Base-by-base conservation (phyloP, 352 stramenopile genomes). In the Phytophthora citrophthora region DNA sequence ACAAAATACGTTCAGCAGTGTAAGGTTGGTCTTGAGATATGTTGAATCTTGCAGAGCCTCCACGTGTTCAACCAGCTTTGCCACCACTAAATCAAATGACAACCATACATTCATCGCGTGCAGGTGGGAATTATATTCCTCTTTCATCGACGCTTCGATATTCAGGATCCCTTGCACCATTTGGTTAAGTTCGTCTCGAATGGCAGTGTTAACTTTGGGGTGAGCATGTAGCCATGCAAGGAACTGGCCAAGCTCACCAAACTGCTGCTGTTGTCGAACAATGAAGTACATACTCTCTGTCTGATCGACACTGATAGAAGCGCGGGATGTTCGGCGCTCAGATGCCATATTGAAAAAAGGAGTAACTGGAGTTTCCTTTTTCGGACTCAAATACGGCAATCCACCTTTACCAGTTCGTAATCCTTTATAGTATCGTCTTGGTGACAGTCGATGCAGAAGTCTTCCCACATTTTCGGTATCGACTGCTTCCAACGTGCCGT, bases 131-230 rank as follows among this genome's bases (percentile, higher is more conserved):
- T 88, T 58, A 27, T 74, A 86, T 54, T 93, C 79, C 11, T 76
- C 65, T 50, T 67, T 62, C 29, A 91, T 62, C 5, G 76, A 74
- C 4, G 41, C 47, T 18, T 92, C 77, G 4, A 92, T 70, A 0
- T 56, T 70, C 13, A 93, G 44, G 54, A 93, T 91, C 2, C 76
- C 77, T 26, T 82, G 76, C 0, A 93, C 83, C 83, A 93, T 93
- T 24, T 76, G 67, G 18, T 88, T 89, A 3, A 93, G 68, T n/a
- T 93, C 83, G 26, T 88, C 75, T 26, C 80, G 79, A 57, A 93
- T 82, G 6, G 74, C 72, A 9, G 18, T 55, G n/a, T 83, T 64
- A 15, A 86, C 71, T 18, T 67, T 67, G 7, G 69, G 57, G 29
- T 92, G 68, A 1, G 43, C 60, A 24, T 75, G 70, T 1, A 90